Base-by-base conservation (phyloP, 2,329 filamentous ascomycete species). In the Aspergillus spinulosporus region DNA sequence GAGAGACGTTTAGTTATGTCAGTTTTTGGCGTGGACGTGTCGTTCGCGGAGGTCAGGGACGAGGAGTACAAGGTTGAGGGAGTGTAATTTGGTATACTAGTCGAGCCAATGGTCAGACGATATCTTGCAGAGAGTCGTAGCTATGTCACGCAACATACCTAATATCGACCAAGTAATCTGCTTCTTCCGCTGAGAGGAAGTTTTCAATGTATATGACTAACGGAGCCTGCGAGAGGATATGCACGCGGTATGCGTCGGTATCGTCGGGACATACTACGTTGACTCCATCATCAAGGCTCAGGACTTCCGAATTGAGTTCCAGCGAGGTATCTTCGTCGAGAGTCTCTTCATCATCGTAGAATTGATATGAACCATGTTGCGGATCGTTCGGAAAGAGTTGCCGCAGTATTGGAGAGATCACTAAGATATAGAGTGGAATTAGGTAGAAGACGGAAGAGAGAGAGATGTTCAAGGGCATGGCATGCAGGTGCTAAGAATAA, bases 161-260 rank as follows among this genome's bases (percentile, higher is more conserved):
- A 47, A 82, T 72, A 3, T 72, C 65, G 5, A 85, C 70, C 31
- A 85, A 68, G 62, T 82, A 76, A n/a, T 75, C 68, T 8, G 76
- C 75, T 66, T 86, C 83, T 1, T 68, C 62, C 1, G 64, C 64
- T 12, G 72, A 78, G 36, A 86, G 58, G 65, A 85, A 86, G 36
- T 76, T 72, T 64, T 84, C 80, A 46, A 86, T 78, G 66, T 86
- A 85, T 12, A 86, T 74, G 5, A 87, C 74, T 58, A 86, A 67
- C 2, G 84, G 84, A 44, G 79, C 76, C 12, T 77, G 71, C 14
- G 76, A 80, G 50, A 85, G 73, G 4, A 86, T 71, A 62, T 82
- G 79, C 1, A 80, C 70, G 12, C 62, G 60, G 57, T 74, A 74
- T 2, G 59, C 59, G 4, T 65, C 63, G 1, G 31, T 12, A 1